Evolutionary conservation across 352 stramenopile genomes (phyloP).

Genomic region (Pythium rishiriense): DNA sequence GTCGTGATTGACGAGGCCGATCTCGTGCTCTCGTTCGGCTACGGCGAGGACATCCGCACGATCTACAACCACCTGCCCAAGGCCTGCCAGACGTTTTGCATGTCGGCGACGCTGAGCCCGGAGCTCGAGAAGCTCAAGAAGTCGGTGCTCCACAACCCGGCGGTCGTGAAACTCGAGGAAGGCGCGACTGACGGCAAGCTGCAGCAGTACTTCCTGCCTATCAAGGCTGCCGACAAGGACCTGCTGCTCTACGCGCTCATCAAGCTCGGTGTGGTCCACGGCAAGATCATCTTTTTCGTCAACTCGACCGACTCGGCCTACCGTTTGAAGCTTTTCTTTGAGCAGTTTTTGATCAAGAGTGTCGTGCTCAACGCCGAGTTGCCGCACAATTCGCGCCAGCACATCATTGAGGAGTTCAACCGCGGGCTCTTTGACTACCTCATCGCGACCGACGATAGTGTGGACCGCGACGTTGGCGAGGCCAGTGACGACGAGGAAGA

Average conservation of each 20-base stretch:
- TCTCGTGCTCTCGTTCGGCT: constrained; percentile 97
- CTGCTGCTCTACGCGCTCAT: constrained; percentile 98
- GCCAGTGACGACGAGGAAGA: constrained; percentile 69
- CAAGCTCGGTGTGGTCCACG: constrained; percentile 96
- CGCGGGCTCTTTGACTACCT: constrained; percentile 98
- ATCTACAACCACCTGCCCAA: constrained; percentile 96
- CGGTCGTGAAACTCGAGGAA: constrained; percentile 97
- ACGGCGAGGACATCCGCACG: constrained; percentile 91
- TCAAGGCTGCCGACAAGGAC: constrained; percentile 93
- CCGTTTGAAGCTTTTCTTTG: constrained; percentile 98
- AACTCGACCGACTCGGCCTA: constrained; percentile 96
- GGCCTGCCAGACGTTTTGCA: constrained; percentile 98
- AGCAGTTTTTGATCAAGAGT: constrained; percentile 98
- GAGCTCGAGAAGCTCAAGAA: constrained; percentile 97
- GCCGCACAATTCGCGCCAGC: constrained; percentile 95
- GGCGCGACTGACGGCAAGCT: constrained; percentile 88
- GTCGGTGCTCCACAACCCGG: constrained; percentile 96
- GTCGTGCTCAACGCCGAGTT: constrained; percentile 99
- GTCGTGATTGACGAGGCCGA: constrained; percentile 99
- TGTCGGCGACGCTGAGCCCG: constrained; percentile 96
- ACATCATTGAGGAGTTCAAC: constrained; percentile 96
- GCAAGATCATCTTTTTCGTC: constrained; percentile 99
- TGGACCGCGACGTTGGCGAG: constrained; percentile 83
- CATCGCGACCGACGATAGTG: constrained; percentile 97
- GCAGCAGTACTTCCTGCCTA: constrained; percentile 95